Evolutionary conservation across 176 grass and related monocot species (phyloP).

Genomic region (Oropetium thomaeum): DNA sequence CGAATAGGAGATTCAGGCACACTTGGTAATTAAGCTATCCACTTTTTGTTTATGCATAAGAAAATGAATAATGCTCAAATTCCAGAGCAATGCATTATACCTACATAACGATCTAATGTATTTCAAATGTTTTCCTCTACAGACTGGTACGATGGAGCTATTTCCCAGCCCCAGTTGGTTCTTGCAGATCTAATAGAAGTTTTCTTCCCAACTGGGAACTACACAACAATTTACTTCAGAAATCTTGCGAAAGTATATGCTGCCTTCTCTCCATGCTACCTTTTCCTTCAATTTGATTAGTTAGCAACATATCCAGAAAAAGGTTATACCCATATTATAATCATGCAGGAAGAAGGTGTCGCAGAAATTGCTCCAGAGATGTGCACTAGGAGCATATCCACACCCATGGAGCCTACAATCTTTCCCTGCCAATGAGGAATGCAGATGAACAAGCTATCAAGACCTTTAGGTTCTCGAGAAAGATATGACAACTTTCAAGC

Average conservation of each 20-base stretch:
- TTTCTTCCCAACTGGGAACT: conserved; percentile 87
- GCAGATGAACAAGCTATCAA: conserved; percentile 23
- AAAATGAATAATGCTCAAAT: conserved; percentile 1
- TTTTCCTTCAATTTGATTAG: conserved; percentile 7
- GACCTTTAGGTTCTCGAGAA: background rate
- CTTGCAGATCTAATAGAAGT: conserved; percentile 83
- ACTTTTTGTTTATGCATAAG: conserved; percentile 16
- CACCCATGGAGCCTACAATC: conserved; percentile 82
- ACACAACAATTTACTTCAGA: conserved; percentile 78
- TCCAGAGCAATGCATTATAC: background rate
- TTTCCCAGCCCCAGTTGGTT: conserved; percentile 88
- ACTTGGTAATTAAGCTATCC: conserved; percentile 51
- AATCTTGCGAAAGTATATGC: conserved; percentile 72
- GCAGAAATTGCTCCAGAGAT: conserved; percentile 54
- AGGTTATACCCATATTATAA: conserved; percentile 4
- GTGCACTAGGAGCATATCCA: conserved; percentile 56
- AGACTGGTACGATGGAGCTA: conserved; percentile 97
- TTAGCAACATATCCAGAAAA: background rate
- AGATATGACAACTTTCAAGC: conserved; percentile 11
- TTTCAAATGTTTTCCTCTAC: background rate
- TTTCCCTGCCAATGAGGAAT: conserved; percentile 68
- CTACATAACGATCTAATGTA: conserved; percentile 10
- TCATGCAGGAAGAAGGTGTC: conserved; percentile 72
- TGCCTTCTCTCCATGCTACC: conserved; percentile 5
- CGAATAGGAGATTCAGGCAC: conserved; percentile 49